Base-by-base conservation (phyloP, 306 rosid species). In the Castanopsis chinensis region DNA sequence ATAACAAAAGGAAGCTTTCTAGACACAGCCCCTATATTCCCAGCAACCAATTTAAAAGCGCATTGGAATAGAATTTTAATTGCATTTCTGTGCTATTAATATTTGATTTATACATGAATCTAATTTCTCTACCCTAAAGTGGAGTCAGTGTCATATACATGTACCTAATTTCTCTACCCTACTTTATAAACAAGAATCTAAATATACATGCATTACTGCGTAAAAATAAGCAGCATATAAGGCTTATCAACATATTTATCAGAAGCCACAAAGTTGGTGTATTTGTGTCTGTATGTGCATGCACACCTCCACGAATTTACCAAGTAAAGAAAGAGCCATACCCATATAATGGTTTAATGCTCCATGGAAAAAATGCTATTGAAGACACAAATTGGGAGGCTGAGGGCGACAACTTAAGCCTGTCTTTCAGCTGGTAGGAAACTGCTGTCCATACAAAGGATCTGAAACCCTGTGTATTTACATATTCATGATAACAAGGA, bases 391-490 rank as follows among this genome's bases (percentile, higher is more conserved):
- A 91, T 79, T 93, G 97, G 27, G 96, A 93, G 76, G 90, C 93
- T 10, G 97, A 93, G 49, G 97, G 94, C 33, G 97, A 89, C 81
- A 93, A 77, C 79, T 88, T 83, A 23, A 93, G 88, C 76, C 79
- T 81, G 80, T 93, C 97, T 79, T 93, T 93, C 67, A 93, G 94
- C 77, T 88, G 97, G 86, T 91, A 93, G 15, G 97, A 93, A 83
- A 93, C 89, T 51, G 97, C 90, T 21, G 97, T 91, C 96, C 94
- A 93, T 0, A 91, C 97, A 84, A 93, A 93, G 58, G 97, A 93
- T 84, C 96, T 91, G 82, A 93, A 93, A 58, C 97, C 97, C 97
- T 93, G 83, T 93, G 83, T 88, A 78, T 71, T 71, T 49, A 79
- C 7, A 77, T 4, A 57, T 65, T 13, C 5, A 0, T 13, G 11